Base-by-base conservation (phyloP, 1,284 basidiomycete species). In the Wallemia mellicola region DNA sequence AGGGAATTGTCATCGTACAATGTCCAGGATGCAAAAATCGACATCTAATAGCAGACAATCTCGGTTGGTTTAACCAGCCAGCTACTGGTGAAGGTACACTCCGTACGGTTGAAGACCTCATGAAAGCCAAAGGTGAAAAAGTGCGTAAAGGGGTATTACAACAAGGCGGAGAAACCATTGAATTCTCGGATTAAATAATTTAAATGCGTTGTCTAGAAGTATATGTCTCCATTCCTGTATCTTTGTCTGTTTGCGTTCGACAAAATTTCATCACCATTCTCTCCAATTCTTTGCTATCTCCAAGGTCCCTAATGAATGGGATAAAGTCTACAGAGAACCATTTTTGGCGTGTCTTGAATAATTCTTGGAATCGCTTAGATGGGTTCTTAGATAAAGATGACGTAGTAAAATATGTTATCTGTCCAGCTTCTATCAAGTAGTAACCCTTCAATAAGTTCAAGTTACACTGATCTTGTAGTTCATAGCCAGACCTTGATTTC, bases 11-110 rank as follows among this genome's bases (percentile, higher is more conserved):
- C 1, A 74, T 98, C 28, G 79, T 95, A 0, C 79, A 92, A 67
- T 96, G 92, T 71, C 88, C 91, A 1, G 78, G 78, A 19, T 96
- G 92, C 71, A 80, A 85, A 66, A 88, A 86, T 67, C 85, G 85
- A 56, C 85, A 87, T 70, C 72, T 87, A 22, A 87, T 89, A 66
- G 88, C 89, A 7, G 88, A 94, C 67, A 81, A 94, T 66, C 70
- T 94, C 17, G 86, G 85, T 1, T 94, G 89, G 89, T 94, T 94
- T 73, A 80, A 83, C 63, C 81, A 85, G 33, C 74, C 75, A 57
- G 65, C 65, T 19, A 86, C 82, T 0, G 73, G 80, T 61, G 79
- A 79, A 2, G 85, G 84, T 1, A 79, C 77, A 64, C 68, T 82
- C 55, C 77, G 73, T 62, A 92, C 81, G 1, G 73, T 94, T 1